Evolutionary conservation across 306 rosid genomes (phyloP), one percentile per base, ranked within the genome.

Genomic region (Trifolium repens): DNA sequence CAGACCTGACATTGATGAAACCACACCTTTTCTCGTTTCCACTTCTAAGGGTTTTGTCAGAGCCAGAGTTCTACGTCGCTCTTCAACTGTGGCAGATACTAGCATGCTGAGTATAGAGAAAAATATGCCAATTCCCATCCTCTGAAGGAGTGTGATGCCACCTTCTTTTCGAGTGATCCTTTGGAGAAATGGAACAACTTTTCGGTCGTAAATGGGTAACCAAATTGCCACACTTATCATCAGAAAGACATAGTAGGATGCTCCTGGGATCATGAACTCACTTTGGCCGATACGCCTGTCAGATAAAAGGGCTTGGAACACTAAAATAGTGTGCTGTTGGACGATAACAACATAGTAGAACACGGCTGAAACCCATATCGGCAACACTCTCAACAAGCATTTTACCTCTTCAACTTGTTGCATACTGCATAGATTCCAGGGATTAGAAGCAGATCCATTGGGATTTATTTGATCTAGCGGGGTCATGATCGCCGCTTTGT

Each of bases 321-420:
- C 90, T 72, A 69, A 82, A 47, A 79, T 76, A 7, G 97, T 90
- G 43, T 87, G 72, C 47, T 86, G 94, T 64, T 91, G 98, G 53
- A 85, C 90, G 0, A 85, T 80, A 27, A 80, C 86, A 53, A 85
- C 22, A 44, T 84, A 32, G 81, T 69, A 90, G 6, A 90, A 9
- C 55, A 87, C 69, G 39, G 79, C 89, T 24, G 97, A 62, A 14
- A 77, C 22, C 94, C 96, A 94, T 50, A 91, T 86, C 27, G 98
- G 98, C 32, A 94, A 61, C 49, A 90, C 94, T 83, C 96, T 91
- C 70, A 86, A 9, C 71, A 90, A 27, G 79, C 97, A 89, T 74
- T 94, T 94, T 55, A 85, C 84, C 85, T 94, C 97, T 82, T 94
- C 98, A 85, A 94, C 97, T 87, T 94, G 94, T 77, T 94, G 98